Evolutionary conservation across 768 basidiomycete species (phyloP).

Genomic region (Macrolepiota fuliginosa): DNA sequence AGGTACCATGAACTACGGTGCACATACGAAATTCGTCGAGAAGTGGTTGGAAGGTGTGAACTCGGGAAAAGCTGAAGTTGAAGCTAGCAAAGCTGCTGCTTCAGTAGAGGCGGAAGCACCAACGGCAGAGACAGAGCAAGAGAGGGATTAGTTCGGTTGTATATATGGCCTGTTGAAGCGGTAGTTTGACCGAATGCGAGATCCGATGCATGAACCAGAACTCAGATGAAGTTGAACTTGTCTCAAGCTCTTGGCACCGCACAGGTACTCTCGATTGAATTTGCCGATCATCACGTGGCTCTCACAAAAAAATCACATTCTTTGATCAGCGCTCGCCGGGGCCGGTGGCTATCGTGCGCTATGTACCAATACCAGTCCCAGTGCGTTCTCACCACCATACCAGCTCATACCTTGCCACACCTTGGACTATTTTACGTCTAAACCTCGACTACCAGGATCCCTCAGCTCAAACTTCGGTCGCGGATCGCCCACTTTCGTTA

Average conservation of each 20-base stretch:
- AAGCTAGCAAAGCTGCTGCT: neutral
- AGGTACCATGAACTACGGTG: constrained; percentile 58
- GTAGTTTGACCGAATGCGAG: neutral
- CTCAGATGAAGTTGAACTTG: too few species aligned
- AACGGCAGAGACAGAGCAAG: neutral
- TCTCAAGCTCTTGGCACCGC: neutral
- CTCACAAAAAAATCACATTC: neutral
- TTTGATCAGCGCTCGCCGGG: neutral
- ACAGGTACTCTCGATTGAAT: neutral
- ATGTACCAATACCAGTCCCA: neutral
- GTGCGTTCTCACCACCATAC: neutral
- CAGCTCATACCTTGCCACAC: neutral
- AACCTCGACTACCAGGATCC: neutral
- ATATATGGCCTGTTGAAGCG: neutral
- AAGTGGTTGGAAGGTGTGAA: constrained; percentile 59
- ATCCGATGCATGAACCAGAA: neutral
- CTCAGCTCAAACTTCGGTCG: neutral
- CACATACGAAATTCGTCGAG: constrained; percentile 69
- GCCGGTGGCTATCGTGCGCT: neutral
- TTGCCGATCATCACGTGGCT: neutral
- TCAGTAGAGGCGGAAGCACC: neutral
- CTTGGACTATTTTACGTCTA: neutral
- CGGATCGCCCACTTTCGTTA: neutral
- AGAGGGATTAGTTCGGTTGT: neutral
- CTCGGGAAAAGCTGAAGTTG: constrained; percentile 27